A percentile compares a stretch with the other conserved stretches of the same genome.
Conservation (phyloP, 192 early-diverging fungal species). For the Podila verticillata region DNA sequence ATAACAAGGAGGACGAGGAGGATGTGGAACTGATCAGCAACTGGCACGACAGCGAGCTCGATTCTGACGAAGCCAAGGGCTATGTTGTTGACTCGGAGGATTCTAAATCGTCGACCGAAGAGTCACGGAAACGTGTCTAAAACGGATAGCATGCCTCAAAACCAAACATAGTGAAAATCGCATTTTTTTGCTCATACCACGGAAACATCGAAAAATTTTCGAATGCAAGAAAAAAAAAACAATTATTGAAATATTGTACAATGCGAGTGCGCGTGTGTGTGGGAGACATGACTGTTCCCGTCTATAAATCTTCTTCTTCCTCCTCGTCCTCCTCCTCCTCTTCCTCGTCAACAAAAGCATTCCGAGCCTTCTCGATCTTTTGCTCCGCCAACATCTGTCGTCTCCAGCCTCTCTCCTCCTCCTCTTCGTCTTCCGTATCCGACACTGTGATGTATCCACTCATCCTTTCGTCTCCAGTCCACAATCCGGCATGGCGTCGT, state of each 20-base stretch:
- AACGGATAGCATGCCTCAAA: not conserved
- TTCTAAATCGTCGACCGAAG: not conserved
- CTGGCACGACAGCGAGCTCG: constrained; percentile 46
- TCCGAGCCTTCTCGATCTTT: not conserved
- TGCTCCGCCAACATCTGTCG: constrained; percentile 33
- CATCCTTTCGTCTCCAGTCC: constrained; percentile 9
- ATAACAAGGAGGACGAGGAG: not conserved
- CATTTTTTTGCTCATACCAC: too few species aligned
- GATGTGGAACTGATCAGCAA: constrained; percentile 36
- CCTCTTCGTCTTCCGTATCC: constrained; percentile 37
- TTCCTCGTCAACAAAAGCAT: not conserved
- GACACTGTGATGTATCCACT: constrained; percentile 44
- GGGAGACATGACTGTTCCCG: too few species aligned
- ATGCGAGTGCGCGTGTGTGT: too few species aligned
- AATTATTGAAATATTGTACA: too few species aligned
- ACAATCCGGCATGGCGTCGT: constrained; percentile 30
- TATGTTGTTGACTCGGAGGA: constrained; percentile 5
- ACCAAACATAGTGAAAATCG: too few species aligned
- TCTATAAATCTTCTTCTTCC: not conserved
- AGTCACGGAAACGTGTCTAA: not conserved
- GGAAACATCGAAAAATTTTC: too few species aligned
- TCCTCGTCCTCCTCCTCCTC: not conserved
- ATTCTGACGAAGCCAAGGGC: constrained; percentile 8
- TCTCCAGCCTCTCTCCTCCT: constrained; percentile 25
- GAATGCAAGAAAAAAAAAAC: too few species aligned